Conservation (phyloP, 331 rosid genomes). For the Ulmus americana region DNA sequence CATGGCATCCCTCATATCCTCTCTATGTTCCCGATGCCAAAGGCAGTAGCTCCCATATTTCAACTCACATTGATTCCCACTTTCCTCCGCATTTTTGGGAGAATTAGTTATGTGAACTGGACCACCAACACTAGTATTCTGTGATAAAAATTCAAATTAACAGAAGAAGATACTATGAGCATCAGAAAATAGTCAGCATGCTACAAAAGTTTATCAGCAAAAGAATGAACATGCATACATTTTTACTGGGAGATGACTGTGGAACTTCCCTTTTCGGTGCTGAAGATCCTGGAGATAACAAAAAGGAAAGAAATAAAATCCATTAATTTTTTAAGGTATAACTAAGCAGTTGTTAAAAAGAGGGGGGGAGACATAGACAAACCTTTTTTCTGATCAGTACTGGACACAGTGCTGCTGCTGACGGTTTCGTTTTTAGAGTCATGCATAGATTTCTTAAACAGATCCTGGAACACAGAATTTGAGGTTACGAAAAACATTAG, state of each 20-base stretch:
- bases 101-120: constrained; percentile 25
- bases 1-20: constrained; percentile 72
- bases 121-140: constrained; percentile 42
- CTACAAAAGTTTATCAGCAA: constrained; percentile 16
- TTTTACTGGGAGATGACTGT: constrained; percentile 38
- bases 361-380: neutral
- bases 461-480: constrained; percentile 52
- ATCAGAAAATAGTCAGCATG: constrained; percentile 19
- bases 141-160: constrained; percentile 37
- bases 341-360: no score
- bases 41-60: constrained; percentile 89
- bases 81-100: constrained; percentile 42
- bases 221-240: constrained; percentile 43
- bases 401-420: constrained; percentile 13
- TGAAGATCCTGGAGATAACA: constrained; percentile 38
- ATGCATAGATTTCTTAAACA: constrained; percentile 35
- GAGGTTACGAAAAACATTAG: constrained; percentile 21
- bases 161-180: constrained; percentile 17
- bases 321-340: neutral
- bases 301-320: neutral
- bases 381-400: constrained; percentile 41
- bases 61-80: constrained; percentile 63
- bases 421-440: constrained; percentile 39
- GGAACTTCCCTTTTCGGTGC: constrained; percentile 30
- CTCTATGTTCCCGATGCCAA: constrained; percentile 73